Base-by-base conservation (phyloP, 768 basidiomycete genomes). In the Cubamyces sp. region DNA sequence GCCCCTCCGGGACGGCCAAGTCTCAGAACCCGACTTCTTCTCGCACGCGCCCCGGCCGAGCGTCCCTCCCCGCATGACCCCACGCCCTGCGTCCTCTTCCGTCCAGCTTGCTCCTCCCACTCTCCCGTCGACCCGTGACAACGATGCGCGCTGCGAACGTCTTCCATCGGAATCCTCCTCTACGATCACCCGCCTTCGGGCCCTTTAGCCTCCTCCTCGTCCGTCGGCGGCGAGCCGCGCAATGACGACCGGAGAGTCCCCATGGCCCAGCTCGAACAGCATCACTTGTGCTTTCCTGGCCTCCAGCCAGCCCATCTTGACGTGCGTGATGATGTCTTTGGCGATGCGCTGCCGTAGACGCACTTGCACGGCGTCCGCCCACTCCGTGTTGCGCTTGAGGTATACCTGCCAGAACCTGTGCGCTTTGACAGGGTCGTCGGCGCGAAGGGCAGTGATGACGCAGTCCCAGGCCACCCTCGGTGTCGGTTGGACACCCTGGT, bases 331-430 rank as follows among this genome's bases (percentile, higher is more conserved):
- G n/a, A 85, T 69, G 65, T 70, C 66, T 7, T 52, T 19, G 48
- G 71, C 73, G 42, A 89, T 82, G 23, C 70, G 69, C 0, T 69
- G 62, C 55, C 88, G 84, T 65, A 79, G 69, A 39, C 54, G 57
- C 26, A 54, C 61, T 65, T 87, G 85, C 67, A 80, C 78, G 19
- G 19, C 28, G 69, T 87, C 84, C 5, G 70, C 65, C 83, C 82
- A 84, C 57, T 82, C 75, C 6, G 79, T 74, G 70, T 69, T 66
- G 64, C 60, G 63, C 59, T 63, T 60, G 40, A 89, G 52, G 61
- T 88, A 71, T 51, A 72, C 65, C 50, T 71, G 66, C 88, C 88
- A 91, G 71, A 89, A 88, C 47, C 74, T 73, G 75, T 78, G 87
- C 1, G 87, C 89, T 74, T 85, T 71, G 62, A 66, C 60, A 0